A percentile compares a stretch with the other conserved stretches of the same genome.
These are phyloP conservation scores for Tolypocladium endophyticum DNA, from an alignment of 2,329 filamentous ascomycete genomes.

Conservation along the genomic window DNA sequence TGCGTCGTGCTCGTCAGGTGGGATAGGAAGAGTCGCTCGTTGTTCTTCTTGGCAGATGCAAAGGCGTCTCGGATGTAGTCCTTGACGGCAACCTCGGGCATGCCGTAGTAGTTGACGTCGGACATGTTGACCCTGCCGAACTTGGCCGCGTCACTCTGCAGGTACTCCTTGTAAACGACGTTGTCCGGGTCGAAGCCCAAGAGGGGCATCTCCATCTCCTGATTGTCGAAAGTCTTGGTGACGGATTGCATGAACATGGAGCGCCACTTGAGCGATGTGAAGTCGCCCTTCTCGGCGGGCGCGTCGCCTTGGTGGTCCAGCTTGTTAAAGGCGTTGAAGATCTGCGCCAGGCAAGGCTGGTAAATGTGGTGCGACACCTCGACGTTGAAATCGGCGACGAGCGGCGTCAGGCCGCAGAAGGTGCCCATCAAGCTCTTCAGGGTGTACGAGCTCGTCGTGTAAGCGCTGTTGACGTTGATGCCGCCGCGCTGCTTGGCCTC, in stretches of 20 bases:
- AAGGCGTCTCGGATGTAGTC: slow-evolving; percentile 23
- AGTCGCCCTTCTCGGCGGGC: slow-evolving; percentile 5
- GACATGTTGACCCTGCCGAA: slow-evolving; percentile 16
- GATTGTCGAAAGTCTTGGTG: slow-evolving; percentile 22
- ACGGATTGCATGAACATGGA: slow-evolving; percentile 22
- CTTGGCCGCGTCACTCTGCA: slow-evolving; percentile 16
- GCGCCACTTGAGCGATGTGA: slow-evolving; percentile 17
- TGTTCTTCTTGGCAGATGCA: slow-evolving; percentile 13
- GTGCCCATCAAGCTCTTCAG: slow-evolving; percentile 31
- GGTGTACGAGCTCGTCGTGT: slow-evolving; percentile 31
- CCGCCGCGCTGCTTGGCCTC: slow-evolving; percentile 23
- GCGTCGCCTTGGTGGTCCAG: slow-evolving; percentile 4
- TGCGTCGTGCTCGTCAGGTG: slow-evolving; percentile 25
- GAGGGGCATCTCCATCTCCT: slow-evolving; percentile 17
- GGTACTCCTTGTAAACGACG: slow-evolving; percentile 16
- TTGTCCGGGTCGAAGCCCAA: slow-evolving; percentile 18
- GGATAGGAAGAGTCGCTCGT: slow-evolving; percentile 21
- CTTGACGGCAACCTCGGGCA: slow-evolving; percentile 18
- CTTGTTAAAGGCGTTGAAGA: slow-evolving; percentile 22
- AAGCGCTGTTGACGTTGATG: slow-evolving; percentile 26
- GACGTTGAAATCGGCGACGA: slow-evolving; percentile 31
- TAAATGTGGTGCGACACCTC: slow-evolving; percentile 31
- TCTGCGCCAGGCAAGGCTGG: slow-evolving; percentile 32
- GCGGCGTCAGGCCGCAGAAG: slow-evolving; percentile 28
- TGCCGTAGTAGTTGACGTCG: slow-evolving; percentile 24